phyloP scores from a whole-genome alignment of 2,329 filamentous ascomycete species.

The Alternaria arbusti region DNA sequence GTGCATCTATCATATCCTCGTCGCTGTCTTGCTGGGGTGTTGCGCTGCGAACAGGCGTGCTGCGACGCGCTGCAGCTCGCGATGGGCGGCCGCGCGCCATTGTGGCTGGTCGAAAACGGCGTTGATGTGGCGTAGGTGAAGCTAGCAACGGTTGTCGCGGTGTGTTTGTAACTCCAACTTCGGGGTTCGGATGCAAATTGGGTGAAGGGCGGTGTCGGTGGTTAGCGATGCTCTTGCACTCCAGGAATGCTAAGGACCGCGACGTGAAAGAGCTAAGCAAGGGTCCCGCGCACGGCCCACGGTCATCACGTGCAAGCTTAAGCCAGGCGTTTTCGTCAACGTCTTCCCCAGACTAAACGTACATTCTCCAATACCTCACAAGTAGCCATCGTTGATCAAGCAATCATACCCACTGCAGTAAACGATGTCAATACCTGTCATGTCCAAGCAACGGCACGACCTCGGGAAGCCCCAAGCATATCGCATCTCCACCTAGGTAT shows the following conservation, averaged over 20 bases:
- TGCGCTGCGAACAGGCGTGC: slow-evolving; percentile 44
- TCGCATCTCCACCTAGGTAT: neutral
- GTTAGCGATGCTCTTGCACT: slow-evolving; percentile 7
- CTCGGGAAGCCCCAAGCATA: neutral
- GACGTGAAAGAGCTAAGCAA: slow-evolving; percentile 25
- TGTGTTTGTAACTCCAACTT: neutral
- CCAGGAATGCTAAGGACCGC: slow-evolving; percentile 13
- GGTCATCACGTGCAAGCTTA: slow-evolving; percentile 5
- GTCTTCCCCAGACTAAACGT: neutral
- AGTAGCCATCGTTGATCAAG: neutral
- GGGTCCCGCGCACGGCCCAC: slow-evolving; percentile 14
- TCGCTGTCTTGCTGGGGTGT: slow-evolving; percentile 46
- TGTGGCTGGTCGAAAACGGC: slow-evolving; percentile 3
- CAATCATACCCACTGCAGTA: neutral
- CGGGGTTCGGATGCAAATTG: neutral
- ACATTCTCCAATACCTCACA: neutral
- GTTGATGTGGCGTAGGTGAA: neutral
- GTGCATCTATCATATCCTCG: slow-evolving; percentile 44
- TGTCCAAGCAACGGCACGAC: neutral
- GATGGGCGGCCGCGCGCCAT: slow-evolving; percentile 48
- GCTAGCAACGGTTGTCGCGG: neutral
- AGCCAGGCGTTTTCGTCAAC: neutral
- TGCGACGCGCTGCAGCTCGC: slow-evolving; percentile 49
- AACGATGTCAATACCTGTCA: neutral
- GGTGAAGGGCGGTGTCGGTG: slow-evolving; percentile 7